Conservation (phyloP, 805 yeast genomes). For the Teunomyces barrocoloradensis region DNA sequence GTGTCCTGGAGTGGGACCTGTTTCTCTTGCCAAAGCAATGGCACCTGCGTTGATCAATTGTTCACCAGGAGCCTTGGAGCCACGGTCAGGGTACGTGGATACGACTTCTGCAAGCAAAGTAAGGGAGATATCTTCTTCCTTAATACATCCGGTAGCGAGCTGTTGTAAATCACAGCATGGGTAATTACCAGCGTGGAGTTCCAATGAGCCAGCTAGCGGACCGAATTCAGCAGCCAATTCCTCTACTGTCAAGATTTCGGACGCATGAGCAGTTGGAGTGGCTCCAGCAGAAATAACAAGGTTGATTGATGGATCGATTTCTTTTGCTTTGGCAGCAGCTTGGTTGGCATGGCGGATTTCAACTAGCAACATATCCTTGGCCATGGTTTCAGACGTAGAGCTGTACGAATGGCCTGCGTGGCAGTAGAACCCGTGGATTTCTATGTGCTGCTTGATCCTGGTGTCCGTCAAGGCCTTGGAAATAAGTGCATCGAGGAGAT, state of each 20-base stretch:
- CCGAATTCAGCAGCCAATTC: constrained; percentile 20
- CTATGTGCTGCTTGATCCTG: constrained; percentile 29
- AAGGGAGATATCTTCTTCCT: constrained; percentile 15
- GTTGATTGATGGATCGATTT: constrained; percentile 32
- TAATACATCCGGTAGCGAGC: constrained; percentile 58
- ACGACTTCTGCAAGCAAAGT: constrained; percentile 28
- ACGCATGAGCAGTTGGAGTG: constrained; percentile 74
- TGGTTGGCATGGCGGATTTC: constrained; percentile 57
- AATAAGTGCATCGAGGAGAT: constrained; percentile 36
- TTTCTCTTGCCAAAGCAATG: constrained; percentile 64
- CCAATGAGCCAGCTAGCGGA: constrained; percentile 44
- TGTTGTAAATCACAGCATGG: constrained; percentile 75
- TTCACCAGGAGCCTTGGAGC: constrained; percentile 53
- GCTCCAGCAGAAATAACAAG: constrained; percentile 73
- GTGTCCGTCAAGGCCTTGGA: constrained; percentile 21
- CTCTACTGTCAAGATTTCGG: constrained; percentile 26
- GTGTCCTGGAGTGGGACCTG: constrained; percentile 57
- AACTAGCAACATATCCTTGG: constrained; percentile 46
- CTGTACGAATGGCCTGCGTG: constrained; percentile 79
- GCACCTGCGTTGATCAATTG: constrained; percentile 71
- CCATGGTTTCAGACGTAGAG: constrained; percentile 43
- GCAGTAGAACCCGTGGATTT: constrained; percentile 67
- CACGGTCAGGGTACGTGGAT: constrained; percentile 56
- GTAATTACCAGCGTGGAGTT: constrained; percentile 81
- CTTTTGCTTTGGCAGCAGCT: constrained; percentile 45